These are phyloP conservation scores for Exophiala alcalophila DNA, from an alignment of 2,329 filamentous ascomycete species.

Conservation along the genomic window DNA sequence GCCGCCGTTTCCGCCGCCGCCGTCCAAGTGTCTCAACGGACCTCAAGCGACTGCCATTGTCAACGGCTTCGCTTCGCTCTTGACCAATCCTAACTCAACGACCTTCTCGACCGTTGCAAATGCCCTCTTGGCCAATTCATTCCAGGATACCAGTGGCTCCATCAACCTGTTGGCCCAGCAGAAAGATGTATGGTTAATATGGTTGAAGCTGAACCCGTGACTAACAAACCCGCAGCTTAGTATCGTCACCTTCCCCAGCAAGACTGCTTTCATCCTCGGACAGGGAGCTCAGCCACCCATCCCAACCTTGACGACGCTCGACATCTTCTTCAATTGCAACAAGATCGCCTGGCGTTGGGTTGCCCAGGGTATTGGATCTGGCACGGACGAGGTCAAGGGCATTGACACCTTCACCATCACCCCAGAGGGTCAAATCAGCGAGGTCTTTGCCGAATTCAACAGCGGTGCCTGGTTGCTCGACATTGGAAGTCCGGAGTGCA, in stretches of 20 bases:
- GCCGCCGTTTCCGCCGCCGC: constrained; percentile 9
- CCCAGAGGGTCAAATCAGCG: constrained; percentile 15
- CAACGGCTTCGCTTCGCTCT: constrained; percentile 18
- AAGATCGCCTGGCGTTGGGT: constrained; percentile 29
- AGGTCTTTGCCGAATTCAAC: constrained; percentile 20
- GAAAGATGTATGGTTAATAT: no score
- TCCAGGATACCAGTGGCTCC: constrained; percentile 24
- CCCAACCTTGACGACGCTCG: constrained; percentile 20
- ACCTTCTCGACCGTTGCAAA: constrained; percentile 23
- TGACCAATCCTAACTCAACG: constrained; percentile 19
- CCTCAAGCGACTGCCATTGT: constrained; percentile 16
- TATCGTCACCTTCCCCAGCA: constrained; percentile 16
- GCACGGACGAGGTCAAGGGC: constrained; percentile 18
- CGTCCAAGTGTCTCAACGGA: constrained; percentile 11
- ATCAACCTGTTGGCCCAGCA: constrained; percentile 24
- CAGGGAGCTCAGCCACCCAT: constrained; percentile 23
- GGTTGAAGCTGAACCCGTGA: not conserved
- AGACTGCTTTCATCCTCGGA: constrained; percentile 24
- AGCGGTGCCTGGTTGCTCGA: constrained; percentile 19
- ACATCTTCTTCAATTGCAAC: constrained; percentile 26
- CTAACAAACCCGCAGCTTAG: constrained; percentile 8
- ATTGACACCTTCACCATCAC: constrained; percentile 18
- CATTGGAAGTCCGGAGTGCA: no score
- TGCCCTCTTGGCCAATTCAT: constrained; percentile 20
- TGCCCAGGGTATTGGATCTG: constrained; percentile 16